Evolutionary conservation across 2,329 filamentous ascomycete species (phyloP).

Genomic region (Kalmusia sp.): DNA sequence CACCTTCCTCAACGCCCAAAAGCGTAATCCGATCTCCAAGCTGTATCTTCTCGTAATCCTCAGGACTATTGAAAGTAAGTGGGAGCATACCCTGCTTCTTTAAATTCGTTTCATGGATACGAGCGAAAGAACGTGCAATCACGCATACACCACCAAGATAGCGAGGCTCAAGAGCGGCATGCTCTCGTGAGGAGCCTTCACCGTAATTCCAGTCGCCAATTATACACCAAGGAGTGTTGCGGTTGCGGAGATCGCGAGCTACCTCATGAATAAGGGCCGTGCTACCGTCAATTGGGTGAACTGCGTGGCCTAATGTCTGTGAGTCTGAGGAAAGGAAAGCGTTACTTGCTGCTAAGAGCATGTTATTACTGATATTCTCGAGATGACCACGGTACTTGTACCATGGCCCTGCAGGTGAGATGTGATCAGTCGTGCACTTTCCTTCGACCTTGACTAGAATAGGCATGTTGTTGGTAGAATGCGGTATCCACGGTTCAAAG

Average conservation of each 20-base stretch:
- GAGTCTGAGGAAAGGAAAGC: constrained; percentile 31
- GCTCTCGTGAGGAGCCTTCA: constrained; percentile 34
- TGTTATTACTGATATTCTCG: constrained; percentile 49
- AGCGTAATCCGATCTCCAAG: constrained; percentile 26
- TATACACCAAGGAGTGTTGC: constrained; percentile 38
- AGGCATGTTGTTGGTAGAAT: constrained; percentile 26
- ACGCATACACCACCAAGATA: constrained; percentile 30
- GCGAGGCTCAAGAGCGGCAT: constrained; percentile 36
- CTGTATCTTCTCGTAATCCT: constrained; percentile 26
- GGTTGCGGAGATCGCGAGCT: constrained; percentile 29
- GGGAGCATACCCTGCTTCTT: constrained; percentile 41
- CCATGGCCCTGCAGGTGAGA: constrained; percentile 49
- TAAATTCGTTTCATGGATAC: constrained; percentile 39
- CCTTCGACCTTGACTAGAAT: constrained; percentile 46
- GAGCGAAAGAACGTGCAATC: constrained; percentile 34
- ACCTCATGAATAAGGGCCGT: constrained; percentile 32
- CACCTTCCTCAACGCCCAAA: constrained; percentile 22
- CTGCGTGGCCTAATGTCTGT: constrained; percentile 33
- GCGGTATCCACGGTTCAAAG: constrained; percentile 30
- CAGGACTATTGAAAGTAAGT: constrained; percentile 27
- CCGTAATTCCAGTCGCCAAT: constrained; percentile 44
- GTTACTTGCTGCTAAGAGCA: constrained; percentile 43
- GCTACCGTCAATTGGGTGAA: constrained; percentile 22
- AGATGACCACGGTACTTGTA: constrained; percentile 50
- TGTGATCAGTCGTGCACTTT: constrained; percentile 52